Evolutionary conservation across 768 basidiomycete species (phyloP).

Genomic region (Basidioascus undulatus): DNA sequence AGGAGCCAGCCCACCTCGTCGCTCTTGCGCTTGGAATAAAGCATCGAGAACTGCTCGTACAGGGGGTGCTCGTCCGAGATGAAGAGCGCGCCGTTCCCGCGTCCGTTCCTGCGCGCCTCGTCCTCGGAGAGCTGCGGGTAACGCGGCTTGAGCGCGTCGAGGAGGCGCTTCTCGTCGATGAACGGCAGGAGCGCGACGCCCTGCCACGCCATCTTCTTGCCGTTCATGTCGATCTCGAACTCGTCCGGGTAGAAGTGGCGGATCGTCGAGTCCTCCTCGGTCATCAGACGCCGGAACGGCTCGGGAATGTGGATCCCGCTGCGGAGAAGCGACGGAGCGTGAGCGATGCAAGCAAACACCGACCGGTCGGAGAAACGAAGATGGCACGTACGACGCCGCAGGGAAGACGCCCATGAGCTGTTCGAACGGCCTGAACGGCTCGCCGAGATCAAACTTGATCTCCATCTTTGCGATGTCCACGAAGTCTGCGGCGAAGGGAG

Average conservation of each 20-base stretch:
- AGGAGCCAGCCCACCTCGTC: conserved; percentile 32
- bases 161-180: conserved; percentile 60
- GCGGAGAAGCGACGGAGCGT: background rate
- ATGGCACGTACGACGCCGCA: conserved; percentile 41
- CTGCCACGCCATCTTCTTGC: conserved; percentile 98
- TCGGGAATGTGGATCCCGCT: conserved; percentile 74
- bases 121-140: conserved; percentile 40
- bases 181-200: conserved; percentile 91
- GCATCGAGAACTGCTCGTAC: conserved; percentile 61
- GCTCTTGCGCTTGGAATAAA: conserved; percentile 74
- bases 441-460: conserved; percentile 45
- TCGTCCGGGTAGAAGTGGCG: conserved; percentile 80
- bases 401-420: conserved; percentile 98
- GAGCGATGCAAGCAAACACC: background rate
- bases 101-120: conserved; percentile 57
- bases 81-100: conserved; percentile 64
- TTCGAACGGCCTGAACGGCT: conserved; percentile 89
- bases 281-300: conserved; percentile 72
- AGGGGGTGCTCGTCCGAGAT: conserved; percentile 61
- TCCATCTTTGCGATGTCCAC: conserved; percentile 50
- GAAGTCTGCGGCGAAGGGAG: conserved; percentile 92
- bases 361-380: background rate
- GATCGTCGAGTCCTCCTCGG: conserved; percentile 63
- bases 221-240: conserved; percentile 98
- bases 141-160: conserved; percentile 53